Evolutionary conservation across 441 rosid species (phyloP), one percentile per base, ranked within the genome.

Genomic region (Jatropha podagrica): DNA sequence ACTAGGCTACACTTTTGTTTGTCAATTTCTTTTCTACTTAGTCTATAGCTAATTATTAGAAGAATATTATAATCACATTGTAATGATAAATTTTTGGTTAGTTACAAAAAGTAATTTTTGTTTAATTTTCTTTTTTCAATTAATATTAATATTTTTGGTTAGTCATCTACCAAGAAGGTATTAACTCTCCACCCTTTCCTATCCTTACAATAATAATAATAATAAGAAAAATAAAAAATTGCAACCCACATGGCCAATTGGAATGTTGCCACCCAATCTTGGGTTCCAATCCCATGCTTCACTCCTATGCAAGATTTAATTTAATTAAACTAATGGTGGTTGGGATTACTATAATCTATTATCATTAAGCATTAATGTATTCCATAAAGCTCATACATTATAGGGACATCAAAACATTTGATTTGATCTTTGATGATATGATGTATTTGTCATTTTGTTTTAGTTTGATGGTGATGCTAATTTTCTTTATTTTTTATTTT

Each of bases 301-400:
- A 56, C 75, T 80, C 71, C 72, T 2, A 58, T 40, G 12, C 77
- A 77, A 74, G 83, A 84, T 85, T 79, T 77, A 42, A 42, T 26
- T 26, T 0, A 3, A 27, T 9, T 9, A 60, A 1, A 60, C 12
- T 60, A n/a, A 23, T 59, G 4, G 12, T 7, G 12, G 9, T n/a
- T 20, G n/a, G 26, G 3, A 20, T 20, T 59, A 9, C 49, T 46
- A 46, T 46, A 46, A 46, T 46, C 49, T 46, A 46, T 9, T 1
- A 46, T 46, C 49, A 14, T 13, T 51, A 51, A 51, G 9, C 54
- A 51, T 11, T 51, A 42, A 42, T 42, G 46, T 2, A 42, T 32
- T 32, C 32, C 32, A 32, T 32, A 1, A 32, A 32, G 2, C 32
- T 32, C 32, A 32, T 32, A 32, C 11, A 8, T 46, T 0, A 46